Evolutionary conservation across 768 basidiomycete species (phyloP), one percentile per base, ranked within the genome.

Genomic region (Termitomyces sp.): DNA sequence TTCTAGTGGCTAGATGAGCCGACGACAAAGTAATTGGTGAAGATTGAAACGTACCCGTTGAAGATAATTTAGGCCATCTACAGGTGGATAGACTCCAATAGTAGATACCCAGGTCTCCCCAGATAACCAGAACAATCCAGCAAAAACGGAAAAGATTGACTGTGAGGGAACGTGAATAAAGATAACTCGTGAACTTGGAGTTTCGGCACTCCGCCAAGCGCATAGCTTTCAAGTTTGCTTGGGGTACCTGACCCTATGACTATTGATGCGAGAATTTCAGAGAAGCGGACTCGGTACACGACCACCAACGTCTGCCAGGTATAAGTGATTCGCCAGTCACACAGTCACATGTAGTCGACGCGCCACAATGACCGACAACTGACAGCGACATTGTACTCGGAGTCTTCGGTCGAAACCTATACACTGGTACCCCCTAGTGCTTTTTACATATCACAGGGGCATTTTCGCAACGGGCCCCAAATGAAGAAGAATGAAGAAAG

Each of bases 71-170:
- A 1, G 87, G 88, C 88, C 87, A 89, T 61, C 71, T 76, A 72
- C 87, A 89, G 20, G 74, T 72, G 11, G 79, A 79, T n/a, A 87
- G 65, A 65, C 77, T 82, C 79, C 81, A 85, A 64, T 81, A 82
- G 70, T 84, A 89, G 17, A 76, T 70, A 10, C 84, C 85, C 36
- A 83, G 67, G 65, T 92, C 91, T 56, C 82, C 88, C 83, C 86
- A 87, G 29, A 89, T 74, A 52, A 91, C 37, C 34, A 66, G 54
- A 29, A 68, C 60, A 37, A 62, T 54, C 66, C 67, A 67, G 49
- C 42, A 60, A 20, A 66, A 57, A 46, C 67, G 64, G 51, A 66
- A 68, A 45, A 67, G 47, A 42, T 68, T 67, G 61, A 68, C 37
- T 17, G 60, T 54, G 49, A 69, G 47, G 2, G 65, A 58, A 15